Percentiles rank a stretch among this genome's conserved stretches.
Conservation (phyloP, 2,329 filamentous ascomycete genomes). For the Aspergillus arachidicola region DNA sequence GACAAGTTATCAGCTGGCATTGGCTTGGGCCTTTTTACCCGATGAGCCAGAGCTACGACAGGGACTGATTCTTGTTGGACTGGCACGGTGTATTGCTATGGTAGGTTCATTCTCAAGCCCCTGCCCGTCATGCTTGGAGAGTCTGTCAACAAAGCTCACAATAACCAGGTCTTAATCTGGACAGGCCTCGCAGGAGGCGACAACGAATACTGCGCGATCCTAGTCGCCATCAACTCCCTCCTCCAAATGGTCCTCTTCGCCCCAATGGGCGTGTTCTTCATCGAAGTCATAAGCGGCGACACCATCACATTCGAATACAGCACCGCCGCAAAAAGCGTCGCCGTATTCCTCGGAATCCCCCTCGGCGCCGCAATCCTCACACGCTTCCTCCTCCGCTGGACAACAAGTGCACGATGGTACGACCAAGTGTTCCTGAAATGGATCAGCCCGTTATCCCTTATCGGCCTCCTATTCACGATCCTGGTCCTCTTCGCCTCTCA, state of each 20-base stretch:
- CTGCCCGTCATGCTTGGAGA: background rate
- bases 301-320: conserved; percentile 58
- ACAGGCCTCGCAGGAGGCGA: conserved; percentile 76
- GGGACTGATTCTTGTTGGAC: conserved; percentile 76
- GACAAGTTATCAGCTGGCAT: conserved; percentile 43
- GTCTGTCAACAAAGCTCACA: background rate
- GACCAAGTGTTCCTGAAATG: conserved; percentile 68
- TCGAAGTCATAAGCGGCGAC: conserved; percentile 65
- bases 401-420: conserved; percentile 62
- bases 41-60: conserved; percentile 54
- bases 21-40: conserved; percentile 55
- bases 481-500: conserved; percentile 82
- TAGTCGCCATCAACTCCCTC: conserved; percentile 77
- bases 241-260: conserved; percentile 75
- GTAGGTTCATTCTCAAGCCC: conserved; percentile 44
- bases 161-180: conserved; percentile 67
- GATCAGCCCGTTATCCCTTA: conserved; percentile 71
- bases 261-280: conserved; percentile 68
- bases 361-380: conserved; percentile 76
- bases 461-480: conserved; percentile 85
- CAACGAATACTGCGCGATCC: conserved; percentile 77
- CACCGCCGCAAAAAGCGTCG: conserved; percentile 75
- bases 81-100: conserved; percentile 88
- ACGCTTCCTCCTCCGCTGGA: conserved; percentile 61
- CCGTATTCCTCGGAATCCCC: conserved; percentile 81